Evolutionary conservation across 2,329 filamentous ascomycete genomes (phyloP).

Genomic region (Ophiocordyceps camponoti-floridani): DNA sequence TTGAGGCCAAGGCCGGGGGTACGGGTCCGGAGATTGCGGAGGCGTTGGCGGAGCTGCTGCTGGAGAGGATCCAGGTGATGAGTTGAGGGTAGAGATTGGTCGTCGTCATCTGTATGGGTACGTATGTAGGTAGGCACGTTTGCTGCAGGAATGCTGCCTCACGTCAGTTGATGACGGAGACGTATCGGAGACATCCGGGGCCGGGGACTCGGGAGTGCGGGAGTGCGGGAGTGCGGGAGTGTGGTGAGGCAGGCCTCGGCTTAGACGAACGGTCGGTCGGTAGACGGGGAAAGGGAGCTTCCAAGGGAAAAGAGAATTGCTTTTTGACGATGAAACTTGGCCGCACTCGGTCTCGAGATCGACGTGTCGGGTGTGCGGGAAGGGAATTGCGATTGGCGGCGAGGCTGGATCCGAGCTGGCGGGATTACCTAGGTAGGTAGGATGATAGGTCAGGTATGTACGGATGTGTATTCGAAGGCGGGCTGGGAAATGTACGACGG

Average conservation of each 20-base stretch:
- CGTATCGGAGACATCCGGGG: too few relatives aligned
- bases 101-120: background rate
- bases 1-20: slow-evolving; percentile 20
- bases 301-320: background rate
- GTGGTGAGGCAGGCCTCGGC: too few relatives aligned
- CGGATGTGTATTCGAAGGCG: background rate
- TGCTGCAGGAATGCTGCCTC: too few relatives aligned
- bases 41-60: slow-evolving; percentile 22
- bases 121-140: background rate
- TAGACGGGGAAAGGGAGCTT: too few relatives aligned
- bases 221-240: too few relatives aligned
- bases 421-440: too few relatives aligned
- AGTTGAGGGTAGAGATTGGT: background rate
- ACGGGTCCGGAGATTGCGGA: slow-evolving; percentile 9
- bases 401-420: background rate
- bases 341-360: background rate
- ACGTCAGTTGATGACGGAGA: background rate
- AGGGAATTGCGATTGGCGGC: background rate
- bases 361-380: background rate
- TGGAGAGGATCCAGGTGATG: slow-evolving; percentile 13
- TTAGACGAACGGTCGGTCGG: too few relatives aligned
- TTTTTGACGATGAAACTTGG: background rate
- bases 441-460: too few relatives aligned
- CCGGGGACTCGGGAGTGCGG: too few relatives aligned
- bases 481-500: background rate